Evolutionary conservation across 2,329 filamentous ascomycete species (phyloP), one percentile per base, ranked within the genome.

Genomic region (Chalaropsis ovoidea): DNA sequence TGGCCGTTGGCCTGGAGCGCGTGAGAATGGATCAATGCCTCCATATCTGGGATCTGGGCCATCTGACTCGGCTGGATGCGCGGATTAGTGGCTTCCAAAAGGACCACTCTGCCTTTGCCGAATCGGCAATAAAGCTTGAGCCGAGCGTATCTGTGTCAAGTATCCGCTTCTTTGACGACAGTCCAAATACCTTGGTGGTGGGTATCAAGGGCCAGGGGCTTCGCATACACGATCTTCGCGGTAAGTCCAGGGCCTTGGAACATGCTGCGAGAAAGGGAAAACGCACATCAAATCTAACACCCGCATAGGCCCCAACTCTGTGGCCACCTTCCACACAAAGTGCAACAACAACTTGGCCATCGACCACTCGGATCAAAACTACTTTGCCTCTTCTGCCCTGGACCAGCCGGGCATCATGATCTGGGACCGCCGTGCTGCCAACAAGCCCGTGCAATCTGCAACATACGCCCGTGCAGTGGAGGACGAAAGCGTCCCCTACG

Each of bases 11-110:
- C 1, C 78, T 94, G 63, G 90, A 94, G 71, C 82, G 88, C 70
- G 89, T 92, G 27, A 83, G 90, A 41, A 91, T 89, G 74, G 90
- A 94, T 72, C 84, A 87, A 69, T 91, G 88, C 70, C 79, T 95
- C 61, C 89, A 93, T 71, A 86, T 94, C 39, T 94, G 89, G 82
- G 89, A 95, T 73, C 80, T 91, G 65, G 86, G 83, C 70, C 82
- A 83, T 47, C 78, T 84, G 61, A 81, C 79, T 22, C 78, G 74
- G 54, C 76, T 80, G 73, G 79, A 79, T 70, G 72, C 77, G 42
- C 75, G 73, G 17, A 73, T 74, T 22, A 75, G 75, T 41, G 84
- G 83, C 27, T 84, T 83, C 41, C 61, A 67, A 61, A 67, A 65
- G 56, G 66, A 67, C 54, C 63, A 67, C 60, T 78, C 80, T 1